Evolutionary conservation across 352 stramenopile genomes (phyloP).

Genomic region (Phytophthora sp.): DNA sequence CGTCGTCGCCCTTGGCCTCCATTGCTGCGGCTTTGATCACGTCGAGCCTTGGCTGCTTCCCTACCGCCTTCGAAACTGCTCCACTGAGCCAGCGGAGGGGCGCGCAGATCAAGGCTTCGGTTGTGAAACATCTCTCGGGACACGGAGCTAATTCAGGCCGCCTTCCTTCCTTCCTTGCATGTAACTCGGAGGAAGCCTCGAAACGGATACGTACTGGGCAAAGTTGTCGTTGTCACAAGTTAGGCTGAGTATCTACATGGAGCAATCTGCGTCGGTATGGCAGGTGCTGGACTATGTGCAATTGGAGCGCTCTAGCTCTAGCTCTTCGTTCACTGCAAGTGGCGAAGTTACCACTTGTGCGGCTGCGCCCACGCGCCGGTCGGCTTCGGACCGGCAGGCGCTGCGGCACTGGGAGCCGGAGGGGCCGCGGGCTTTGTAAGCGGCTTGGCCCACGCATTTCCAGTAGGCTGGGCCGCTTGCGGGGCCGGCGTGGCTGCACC

Average conservation of each 20-base stretch:
- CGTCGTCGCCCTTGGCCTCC: constrained; percentile 61
- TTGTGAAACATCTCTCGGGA: constrained; percentile 42
- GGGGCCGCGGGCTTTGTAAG: constrained; percentile 16
- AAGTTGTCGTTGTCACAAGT: constrained; percentile 4
- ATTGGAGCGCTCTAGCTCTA: background rate
- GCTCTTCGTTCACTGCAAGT: background rate
- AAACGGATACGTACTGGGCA: constrained; percentile 19
- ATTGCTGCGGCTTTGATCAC: constrained; percentile 31
- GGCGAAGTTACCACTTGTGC: constrained; percentile 56
- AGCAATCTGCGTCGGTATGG: background rate
- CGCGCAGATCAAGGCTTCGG: constrained; percentile 19
- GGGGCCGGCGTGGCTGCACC: constrained; percentile 23
- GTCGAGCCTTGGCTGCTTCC: constrained; percentile 12
- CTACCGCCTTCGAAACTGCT: constrained; percentile 24
- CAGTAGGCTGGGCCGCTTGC: constrained; percentile 17
- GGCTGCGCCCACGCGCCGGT: constrained; percentile 65
- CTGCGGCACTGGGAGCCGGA: background rate
- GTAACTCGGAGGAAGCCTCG: constrained; percentile 1
- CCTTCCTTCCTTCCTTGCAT: constrained; percentile 2
- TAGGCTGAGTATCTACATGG: constrained; percentile 23
- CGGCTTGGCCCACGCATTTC: constrained; percentile 45
- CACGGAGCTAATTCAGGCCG: constrained; percentile 16
- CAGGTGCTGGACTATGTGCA: constrained; percentile 11
- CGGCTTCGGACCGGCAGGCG: constrained; percentile 14
- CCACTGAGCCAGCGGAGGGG: constrained; percentile 6